Base-by-base conservation (phyloP, 306 rosid species). In the Nissolia schottii region DNA sequence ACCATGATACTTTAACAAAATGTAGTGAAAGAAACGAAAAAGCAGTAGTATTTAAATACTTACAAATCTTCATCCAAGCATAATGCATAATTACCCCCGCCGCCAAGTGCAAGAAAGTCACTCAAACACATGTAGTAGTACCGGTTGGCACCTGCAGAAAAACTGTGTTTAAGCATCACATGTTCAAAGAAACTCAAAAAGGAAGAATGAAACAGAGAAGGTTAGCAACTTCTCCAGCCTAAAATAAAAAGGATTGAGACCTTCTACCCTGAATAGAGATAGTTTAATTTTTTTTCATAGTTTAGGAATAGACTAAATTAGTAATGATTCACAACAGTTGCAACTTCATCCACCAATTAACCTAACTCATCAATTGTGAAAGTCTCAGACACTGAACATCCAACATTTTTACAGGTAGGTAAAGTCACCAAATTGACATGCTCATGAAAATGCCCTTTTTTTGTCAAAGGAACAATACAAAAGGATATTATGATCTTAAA, bases 61-160 rank as follows among this genome's bases (percentile, higher is more conserved):
- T 84, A 95, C 99, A 95, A 82, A 73, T 95, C 99, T 55, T 79
- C 99, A 78, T 89, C 96, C 79, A 95, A 87, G 80, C 88, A 73
- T 64, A 95, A 67, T 51, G 99, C 99, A 61, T 84, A 95, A 78
- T 76, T 88, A 68, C 96, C 97, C 71, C 99, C 97, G 4, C 96
- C 99, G 15, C 99, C 99, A 64, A 95, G 82, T 58, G 92, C 97
- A 64, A 95, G 92, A 37, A 88, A 68, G 72, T 95, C 96, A 60
- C 34, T 82, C 83, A 89, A 37, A 75, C 99, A 95, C 82, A 89
- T 64, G 77, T 62, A 87, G 73, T 85, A 95, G 80, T 89, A 91
- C 25, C 92, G 83, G 72, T 95, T 95, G 49, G 91, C 90, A 79
- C 99, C 99, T 95, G 64, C 27, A 43, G 50, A 64, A 7, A 41